Conservation (phyloP, 2,329 filamentous ascomycete species). For the Emmonsia crescens region DNA sequence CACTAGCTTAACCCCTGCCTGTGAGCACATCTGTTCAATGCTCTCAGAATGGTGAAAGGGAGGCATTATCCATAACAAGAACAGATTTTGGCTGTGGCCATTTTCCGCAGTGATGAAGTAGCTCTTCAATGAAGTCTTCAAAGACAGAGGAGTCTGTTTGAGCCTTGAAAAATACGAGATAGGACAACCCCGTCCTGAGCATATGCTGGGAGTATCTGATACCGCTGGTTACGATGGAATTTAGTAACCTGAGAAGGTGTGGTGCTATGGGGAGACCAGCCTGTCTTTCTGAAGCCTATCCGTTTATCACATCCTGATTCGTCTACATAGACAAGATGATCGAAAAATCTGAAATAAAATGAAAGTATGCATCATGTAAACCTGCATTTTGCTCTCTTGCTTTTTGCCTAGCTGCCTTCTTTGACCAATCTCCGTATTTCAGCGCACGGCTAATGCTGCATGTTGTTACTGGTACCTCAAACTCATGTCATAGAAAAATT, state of each 20-base stretch:
- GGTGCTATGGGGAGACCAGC: slow-evolving; percentile 25
- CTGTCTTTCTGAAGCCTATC: too few species aligned
- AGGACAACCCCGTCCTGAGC: slow-evolving; percentile 21
- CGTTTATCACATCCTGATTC: too few species aligned
- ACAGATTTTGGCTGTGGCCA: slow-evolving; percentile 25
- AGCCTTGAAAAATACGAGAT: slow-evolving; percentile 20
- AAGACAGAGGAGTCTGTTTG: slow-evolving; percentile 23
- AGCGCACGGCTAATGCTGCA: slow-evolving; percentile 18
- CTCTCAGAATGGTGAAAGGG: slow-evolving; percentile 8
- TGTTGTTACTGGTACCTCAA: slow-evolving; percentile 11
- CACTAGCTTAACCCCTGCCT: slow-evolving; percentile 11
- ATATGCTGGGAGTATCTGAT: slow-evolving; percentile 25
- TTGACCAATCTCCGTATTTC: slow-evolving; percentile 17
- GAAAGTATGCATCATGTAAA: slow-evolving; percentile 25
- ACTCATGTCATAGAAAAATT: slow-evolving; percentile 16
- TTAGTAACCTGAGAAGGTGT: slow-evolving; percentile 17
- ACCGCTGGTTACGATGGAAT: slow-evolving; percentile 16
- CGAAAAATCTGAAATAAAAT: slow-evolving; percentile 23
- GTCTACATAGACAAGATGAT: too few species aligned
- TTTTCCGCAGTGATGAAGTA: slow-evolving; percentile 20
- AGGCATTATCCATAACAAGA: slow-evolving; percentile 19
- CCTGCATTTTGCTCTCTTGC: slow-evolving; percentile 25
- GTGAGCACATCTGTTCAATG: slow-evolving; percentile 9
- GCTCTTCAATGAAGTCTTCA: slow-evolving; percentile 22
- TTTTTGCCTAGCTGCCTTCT: slow-evolving; percentile 23